Evolutionary conservation across 148 eudicot genomes (phyloP).

Genomic region (Selenicereus undatus): DNA sequence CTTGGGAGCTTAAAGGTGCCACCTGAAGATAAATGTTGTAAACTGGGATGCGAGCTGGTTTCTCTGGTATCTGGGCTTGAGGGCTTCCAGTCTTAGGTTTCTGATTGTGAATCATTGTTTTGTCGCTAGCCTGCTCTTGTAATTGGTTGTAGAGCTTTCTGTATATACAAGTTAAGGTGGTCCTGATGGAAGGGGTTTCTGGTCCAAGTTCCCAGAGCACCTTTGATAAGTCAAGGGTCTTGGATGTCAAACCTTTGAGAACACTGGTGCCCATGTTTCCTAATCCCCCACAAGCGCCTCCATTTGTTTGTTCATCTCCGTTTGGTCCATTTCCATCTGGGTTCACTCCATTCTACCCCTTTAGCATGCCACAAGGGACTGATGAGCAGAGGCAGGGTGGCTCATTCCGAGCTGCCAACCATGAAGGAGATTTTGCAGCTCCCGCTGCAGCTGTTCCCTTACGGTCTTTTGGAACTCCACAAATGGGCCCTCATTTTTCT

Average conservation of each 20-base stretch:
- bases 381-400: conserved; percentile 12
- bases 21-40: background rate
- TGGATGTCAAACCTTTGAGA: conserved; percentile 63
- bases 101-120: background rate
- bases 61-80: background rate
- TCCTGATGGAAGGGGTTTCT: conserved; percentile 37
- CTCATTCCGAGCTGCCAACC: conserved; percentile 8
- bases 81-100: conserved; percentile 4
- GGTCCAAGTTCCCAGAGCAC: conserved; percentile 29
- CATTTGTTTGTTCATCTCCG: conserved; percentile 50
- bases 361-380: conserved; percentile 32
- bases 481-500: conserved; percentile 35
- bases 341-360: conserved; percentile 51
- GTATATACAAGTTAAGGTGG: background rate
- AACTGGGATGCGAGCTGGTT: background rate
- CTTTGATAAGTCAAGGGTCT: conserved; percentile 58
- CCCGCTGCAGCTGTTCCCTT: conserved; percentile 65
- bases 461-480: conserved; percentile 71
- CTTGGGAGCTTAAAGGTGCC: background rate
- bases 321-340: conserved; percentile 55
- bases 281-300: conserved; percentile 52
- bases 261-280: conserved; percentile 60
- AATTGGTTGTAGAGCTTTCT: background rate
- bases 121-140: background rate
- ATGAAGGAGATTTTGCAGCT: conserved; percentile 25